A percentile compares a stretch with the other conserved stretches of the same genome.
Conservation (phyloP, 2,329 filamentous ascomycete species). For the Ophiostoma angusticollis region DNA sequence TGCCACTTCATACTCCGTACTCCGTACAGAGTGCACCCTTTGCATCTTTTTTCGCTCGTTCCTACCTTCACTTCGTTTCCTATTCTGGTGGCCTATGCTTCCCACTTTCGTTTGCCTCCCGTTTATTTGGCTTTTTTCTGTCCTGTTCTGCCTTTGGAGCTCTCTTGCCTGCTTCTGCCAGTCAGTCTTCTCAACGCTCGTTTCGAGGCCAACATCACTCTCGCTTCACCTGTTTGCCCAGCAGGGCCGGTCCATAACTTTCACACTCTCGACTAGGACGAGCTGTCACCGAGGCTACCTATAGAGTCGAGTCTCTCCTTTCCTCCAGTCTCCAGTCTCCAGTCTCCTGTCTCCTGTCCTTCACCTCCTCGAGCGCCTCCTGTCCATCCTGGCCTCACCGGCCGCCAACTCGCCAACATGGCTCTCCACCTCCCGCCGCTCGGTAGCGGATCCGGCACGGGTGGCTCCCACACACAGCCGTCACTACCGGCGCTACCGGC, state of each 20-base stretch:
- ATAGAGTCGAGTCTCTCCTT: not conserved
- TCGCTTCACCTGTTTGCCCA: not conserved
- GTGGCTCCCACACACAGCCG: constrained; percentile 63
- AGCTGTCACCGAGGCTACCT: not conserved
- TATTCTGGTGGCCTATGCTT: not conserved
- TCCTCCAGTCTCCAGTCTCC: not conserved
- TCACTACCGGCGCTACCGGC: constrained; percentile 80
- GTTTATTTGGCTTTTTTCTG: constrained; percentile 1
- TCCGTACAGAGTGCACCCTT: not conserved
- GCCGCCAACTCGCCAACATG: constrained; percentile 32
- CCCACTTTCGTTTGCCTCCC: not conserved
- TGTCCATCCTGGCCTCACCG: constrained; percentile 1
- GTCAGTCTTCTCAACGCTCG: not conserved
- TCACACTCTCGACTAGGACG: not conserved
- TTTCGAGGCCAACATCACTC: not conserved
- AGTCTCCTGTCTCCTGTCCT: not conserved
- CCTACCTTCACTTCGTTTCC: not conserved
- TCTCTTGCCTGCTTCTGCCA: not conserved
- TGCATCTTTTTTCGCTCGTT: not conserved
- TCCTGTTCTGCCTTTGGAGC: too few relatives aligned
- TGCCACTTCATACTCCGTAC: not conserved
- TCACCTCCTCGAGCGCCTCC: not conserved
- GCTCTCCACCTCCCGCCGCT: constrained; percentile 43
- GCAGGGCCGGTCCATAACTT: not conserved
- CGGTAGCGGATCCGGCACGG: constrained; percentile 30